phyloP scores from a whole-genome alignment of 352 stramenopile species.

The Peronospora destructor region DNA sequence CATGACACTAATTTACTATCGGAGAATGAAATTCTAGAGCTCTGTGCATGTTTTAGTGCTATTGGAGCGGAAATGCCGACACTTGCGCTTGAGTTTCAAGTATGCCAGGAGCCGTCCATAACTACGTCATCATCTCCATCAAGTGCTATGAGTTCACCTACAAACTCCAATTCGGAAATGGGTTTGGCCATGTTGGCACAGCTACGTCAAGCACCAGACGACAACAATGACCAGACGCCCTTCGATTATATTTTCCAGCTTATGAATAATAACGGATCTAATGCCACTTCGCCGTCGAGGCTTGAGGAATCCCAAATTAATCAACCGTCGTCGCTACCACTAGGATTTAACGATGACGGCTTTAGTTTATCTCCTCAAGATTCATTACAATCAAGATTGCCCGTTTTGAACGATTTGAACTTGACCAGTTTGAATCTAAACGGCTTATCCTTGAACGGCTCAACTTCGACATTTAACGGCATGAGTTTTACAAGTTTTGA shows the following conservation, averaged over 20 bases:
- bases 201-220: constrained; percentile 17
- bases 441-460: constrained; percentile 2
- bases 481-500: constrained; percentile 23
- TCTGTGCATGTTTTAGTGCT: constrained; percentile 29
- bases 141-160: constrained; percentile 10
- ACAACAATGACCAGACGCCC: constrained; percentile 12
- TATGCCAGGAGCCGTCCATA: constrained; percentile 8
- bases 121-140: constrained; percentile 4
- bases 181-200: constrained; percentile 22
- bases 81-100: constrained; percentile 24
- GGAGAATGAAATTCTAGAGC: constrained; percentile 26
- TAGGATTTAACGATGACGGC: constrained; percentile 18
- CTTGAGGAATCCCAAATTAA: constrained; percentile 21
- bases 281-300: constrained; percentile 12
- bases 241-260: constrained; percentile 28
- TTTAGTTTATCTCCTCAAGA: constrained; percentile 19
- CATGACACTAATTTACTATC: constrained; percentile 20
- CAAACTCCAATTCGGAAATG: constrained; percentile 17
- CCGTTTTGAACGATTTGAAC: constrained; percentile 17
- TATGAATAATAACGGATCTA: constrained; percentile 26
- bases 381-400: constrained; percentile 9
- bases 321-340: constrained; percentile 8
- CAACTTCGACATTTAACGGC: constrained; percentile 5
- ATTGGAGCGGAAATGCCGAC: constrained; percentile 25
- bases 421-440: constrained; percentile 19